Base-by-base conservation (phyloP, 2,329 filamentous ascomycete genomes). In the Trichoderma aggressivum region DNA sequence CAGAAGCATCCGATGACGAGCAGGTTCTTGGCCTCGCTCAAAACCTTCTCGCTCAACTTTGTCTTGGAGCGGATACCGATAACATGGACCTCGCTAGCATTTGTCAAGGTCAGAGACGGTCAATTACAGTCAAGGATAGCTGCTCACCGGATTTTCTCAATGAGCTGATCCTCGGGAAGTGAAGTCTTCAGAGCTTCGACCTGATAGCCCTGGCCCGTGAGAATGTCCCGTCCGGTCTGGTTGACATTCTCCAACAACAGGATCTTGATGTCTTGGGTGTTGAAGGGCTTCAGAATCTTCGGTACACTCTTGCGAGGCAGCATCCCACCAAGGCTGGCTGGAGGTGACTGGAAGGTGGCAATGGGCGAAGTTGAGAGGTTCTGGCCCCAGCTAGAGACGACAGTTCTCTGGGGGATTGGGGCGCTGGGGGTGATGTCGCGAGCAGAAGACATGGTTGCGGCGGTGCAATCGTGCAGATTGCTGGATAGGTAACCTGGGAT, bases 31-130 rank as follows among this genome's bases (percentile, higher is more conserved):
- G 96, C 96, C 80, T 97, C 91, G 70, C 89, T 87, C 73, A 99
- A 87, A 32, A 99, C 93, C 78, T 90, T 91, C 74, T 92, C 91
- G 10, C 90, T 95, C 79, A 99, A 88, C 84, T 96, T 97, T 39
- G 96, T 99, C 86, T 99, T 99, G 72, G 95, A 98, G 75, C 96
- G 93, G 77, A 99, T 98, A 75, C 96, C 96, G 80, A 99, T 96
- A 78, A 98, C 96, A 79, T 99, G 96, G 32, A 98, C 93, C 80
- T 98, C 92, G 73, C 94, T 97, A 11, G n/a, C 14, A 30, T 14
- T 21, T 50, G 53, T 39, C 28, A 36, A 65, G 8, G 59, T 66
- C 14, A 70, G 71, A 28, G 12, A 21, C 3, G 14, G 16, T 28
- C 18, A 59, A 12, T 26, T n/a, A 21, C 14, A 36, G 1, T 50